Evolutionary conservation across 1,139 yeast genomes (phyloP), one percentile per base, ranked within the genome.

Genomic region (Magnusiomyces ingens): DNA sequence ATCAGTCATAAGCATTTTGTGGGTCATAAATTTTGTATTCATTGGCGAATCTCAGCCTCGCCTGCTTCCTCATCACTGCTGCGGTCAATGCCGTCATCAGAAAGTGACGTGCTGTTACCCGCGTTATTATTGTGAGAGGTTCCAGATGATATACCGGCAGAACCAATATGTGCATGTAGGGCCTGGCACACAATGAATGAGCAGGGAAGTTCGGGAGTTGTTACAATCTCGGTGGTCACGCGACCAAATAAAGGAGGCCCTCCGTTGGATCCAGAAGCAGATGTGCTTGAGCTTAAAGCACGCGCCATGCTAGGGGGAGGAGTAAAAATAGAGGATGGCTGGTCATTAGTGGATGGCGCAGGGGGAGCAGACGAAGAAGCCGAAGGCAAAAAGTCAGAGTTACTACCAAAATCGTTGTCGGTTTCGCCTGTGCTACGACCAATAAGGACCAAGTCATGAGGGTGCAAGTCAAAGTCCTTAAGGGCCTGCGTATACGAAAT

Each of bases 391-490:
- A 41, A 43, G 36, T 52, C 48, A 15, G 44, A 40, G 4, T 29
- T 17, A 22, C 44, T 52, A 8, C 32, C 32, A 26, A 26, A 11
- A 41, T 40, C 15, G 22, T 54, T 51, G 22, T 22, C 44, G 2
- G 55, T 32, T 21, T 41, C 26, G 17, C 19, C 35, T 10, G 54
- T 44, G 13, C 48, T 40, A 15, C 54, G 51, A 21, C 57, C 53
- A 50, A 52, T 44, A 26, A 54, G 32, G n/a, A 54, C 51, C 35
- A 54, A 37, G 42, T 54, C 57, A 12, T 45, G 42, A 13, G 48
- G 48, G 13, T 36, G 29, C 17, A 45, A 36, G 29, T 36, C 19
- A 17, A 15, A 45, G 18, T 5, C 4, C 10, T 37, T 37, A 17
- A 37, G 15, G 18, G 15, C 41, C 10, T 37, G 41, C 6, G 18